Conservation (phyloP, 1,139 yeast genomes). For the Suzukiozyma palmioleophila region DNA sequence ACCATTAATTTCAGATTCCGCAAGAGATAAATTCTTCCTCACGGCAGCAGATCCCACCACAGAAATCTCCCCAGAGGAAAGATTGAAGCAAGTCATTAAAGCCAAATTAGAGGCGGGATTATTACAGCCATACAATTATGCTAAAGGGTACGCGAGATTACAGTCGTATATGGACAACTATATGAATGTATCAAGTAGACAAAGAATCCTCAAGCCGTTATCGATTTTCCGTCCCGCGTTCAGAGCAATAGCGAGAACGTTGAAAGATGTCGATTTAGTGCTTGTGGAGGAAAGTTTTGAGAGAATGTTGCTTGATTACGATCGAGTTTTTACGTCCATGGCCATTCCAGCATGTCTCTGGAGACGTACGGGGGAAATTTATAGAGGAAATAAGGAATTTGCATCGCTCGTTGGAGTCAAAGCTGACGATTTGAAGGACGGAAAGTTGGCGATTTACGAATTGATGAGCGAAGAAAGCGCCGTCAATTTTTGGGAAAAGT, state of each 20-base stretch:
- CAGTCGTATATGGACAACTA: conserved; percentile 91
- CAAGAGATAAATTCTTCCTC: conserved; percentile 86
- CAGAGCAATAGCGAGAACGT: conserved; percentile 84
- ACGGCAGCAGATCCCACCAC: conserved; percentile 98
- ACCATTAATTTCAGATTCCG: conserved; percentile 68
- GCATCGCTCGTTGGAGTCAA: conserved; percentile 92
- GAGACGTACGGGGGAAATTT: conserved; percentile 96
- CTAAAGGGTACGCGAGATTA: conserved; percentile 86
- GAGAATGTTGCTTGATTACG: conserved; percentile 88
- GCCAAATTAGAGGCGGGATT: conserved; percentile 95
- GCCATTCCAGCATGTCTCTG: conserved; percentile 97
- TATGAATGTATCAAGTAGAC: conserved; percentile 82
- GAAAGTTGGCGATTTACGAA: conserved; percentile 88
- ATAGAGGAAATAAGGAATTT: conserved; percentile 93
- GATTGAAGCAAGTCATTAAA: conserved; percentile 90
- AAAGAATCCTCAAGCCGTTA: conserved; percentile 83
- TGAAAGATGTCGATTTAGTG: conserved; percentile 88
- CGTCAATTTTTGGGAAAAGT: conserved; percentile 97
- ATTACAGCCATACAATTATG: conserved; percentile 89
- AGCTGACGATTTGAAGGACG: conserved; percentile 89
- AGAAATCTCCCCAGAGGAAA: conserved; percentile 90
- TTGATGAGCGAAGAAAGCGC: conserved; percentile 96
- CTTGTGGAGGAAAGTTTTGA: conserved; percentile 93
- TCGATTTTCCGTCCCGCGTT: conserved; percentile 90
- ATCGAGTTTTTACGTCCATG: conserved; percentile 94